Evolutionary conservation across 2,329 filamentous ascomycete species (phyloP).

Genomic region (Aspergillus vadensis): DNA sequence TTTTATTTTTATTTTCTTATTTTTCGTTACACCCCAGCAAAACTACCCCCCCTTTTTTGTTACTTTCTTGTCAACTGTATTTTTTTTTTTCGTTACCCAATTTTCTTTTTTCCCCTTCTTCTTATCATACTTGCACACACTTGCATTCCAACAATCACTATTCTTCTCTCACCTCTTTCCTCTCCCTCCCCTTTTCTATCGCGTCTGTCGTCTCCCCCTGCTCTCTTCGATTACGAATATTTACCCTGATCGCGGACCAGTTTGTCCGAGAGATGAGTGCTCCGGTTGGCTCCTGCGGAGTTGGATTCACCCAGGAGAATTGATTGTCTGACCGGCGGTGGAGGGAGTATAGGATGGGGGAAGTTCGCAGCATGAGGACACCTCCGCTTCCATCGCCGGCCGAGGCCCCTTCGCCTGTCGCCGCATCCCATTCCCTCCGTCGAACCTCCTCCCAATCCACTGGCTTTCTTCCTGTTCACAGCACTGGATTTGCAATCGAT

Average conservation of each 20-base stretch:
- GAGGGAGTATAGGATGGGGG: constrained; percentile 39
- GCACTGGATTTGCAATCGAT: constrained; percentile 21
- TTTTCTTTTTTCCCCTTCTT: neutral
- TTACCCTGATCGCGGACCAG: constrained; percentile 22
- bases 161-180: neutral
- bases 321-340: constrained; percentile 36
- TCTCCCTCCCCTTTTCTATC: neutral
- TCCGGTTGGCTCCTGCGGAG: constrained; percentile 31
- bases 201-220: neutral
- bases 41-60: constrained; percentile 11
- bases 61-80: constrained; percentile 3
- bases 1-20: constrained; percentile 10
- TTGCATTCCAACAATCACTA: constrained; percentile 8
- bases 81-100: neutral
- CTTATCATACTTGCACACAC: neutral
- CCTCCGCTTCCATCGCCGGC: constrained; percentile 44
- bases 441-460: constrained; percentile 30
- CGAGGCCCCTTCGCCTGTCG: constrained; percentile 37
- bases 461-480: constrained; percentile 20
- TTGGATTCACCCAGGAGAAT: constrained; percentile 36
- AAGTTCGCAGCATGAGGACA: constrained; percentile 42
- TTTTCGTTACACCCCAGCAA: neutral
- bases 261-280: constrained; percentile 40
- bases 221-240: constrained; percentile 2
- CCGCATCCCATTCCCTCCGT: constrained; percentile 29